phyloP scores from a whole-genome alignment of 164 flowering plant genomes.

The Dillenia suffruticosa region DNA sequence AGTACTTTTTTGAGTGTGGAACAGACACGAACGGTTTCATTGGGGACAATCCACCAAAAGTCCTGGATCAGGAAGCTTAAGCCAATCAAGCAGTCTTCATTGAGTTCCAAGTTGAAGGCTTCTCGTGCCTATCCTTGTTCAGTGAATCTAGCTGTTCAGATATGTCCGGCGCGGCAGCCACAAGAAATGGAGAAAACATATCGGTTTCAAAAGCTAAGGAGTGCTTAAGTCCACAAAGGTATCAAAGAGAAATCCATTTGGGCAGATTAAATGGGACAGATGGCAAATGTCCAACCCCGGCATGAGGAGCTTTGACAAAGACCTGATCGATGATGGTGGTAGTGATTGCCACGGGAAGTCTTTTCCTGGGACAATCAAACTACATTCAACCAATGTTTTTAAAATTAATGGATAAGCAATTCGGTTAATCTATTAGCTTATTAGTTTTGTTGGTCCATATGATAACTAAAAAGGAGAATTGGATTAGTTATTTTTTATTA shows the following conservation, averaged over 20 bases:
- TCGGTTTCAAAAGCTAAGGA: constrained; percentile 15
- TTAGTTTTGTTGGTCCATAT: too few species aligned
- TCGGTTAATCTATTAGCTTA: too few species aligned
- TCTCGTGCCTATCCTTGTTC: constrained; percentile 42
- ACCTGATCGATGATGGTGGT: constrained; percentile 9
- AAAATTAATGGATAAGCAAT: too few species aligned
- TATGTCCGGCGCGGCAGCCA: constrained; percentile 21
- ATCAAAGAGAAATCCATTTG: constrained; percentile 24
- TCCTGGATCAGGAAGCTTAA: constrained; percentile 56
- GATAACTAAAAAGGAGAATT: too few species aligned
- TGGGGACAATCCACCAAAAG: constrained; percentile 24
- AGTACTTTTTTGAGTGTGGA: constrained; percentile 51
- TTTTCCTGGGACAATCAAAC: constrained; percentile 55
- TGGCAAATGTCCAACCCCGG: constrained; percentile 4
- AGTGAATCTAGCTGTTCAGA: constrained; percentile 40
- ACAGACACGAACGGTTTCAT: constrained; percentile 30
- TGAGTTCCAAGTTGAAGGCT: constrained; percentile 55
- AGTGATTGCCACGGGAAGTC: constrained; percentile 40
- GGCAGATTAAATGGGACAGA: constrained; percentile 27
- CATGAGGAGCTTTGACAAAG: constrained; percentile 7
- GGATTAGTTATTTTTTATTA: too few species aligned
- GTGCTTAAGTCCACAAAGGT: constrained; percentile 4
- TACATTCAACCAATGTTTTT: constrained; percentile 35
- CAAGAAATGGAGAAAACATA: constrained; percentile 15
- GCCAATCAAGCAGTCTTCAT: constrained; percentile 40